Base-by-base conservation (phyloP, 2,329 filamentous ascomycete genomes). In the Nigrospora osmanthi region DNA sequence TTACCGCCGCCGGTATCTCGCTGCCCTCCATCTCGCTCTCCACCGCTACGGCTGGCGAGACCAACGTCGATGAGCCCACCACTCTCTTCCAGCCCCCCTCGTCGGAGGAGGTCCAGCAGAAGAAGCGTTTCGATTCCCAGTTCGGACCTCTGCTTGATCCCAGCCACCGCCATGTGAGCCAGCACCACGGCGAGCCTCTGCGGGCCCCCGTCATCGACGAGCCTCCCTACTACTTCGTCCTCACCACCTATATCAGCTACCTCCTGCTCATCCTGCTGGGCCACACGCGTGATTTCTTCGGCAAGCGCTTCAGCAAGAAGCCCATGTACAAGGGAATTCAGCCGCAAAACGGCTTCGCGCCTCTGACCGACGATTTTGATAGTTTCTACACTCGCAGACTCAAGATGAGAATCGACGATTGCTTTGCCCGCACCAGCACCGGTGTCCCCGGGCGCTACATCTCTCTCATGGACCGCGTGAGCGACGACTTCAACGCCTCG, bases 181-280 rank as follows among this genome's bases (percentile, higher is more conserved):
- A 85, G 65, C 89, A 94, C 63, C 81, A 85, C 49, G 91, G 90
- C 54, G 80, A 82, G 56, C 79, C 84, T 35, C 85, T 97, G 47
- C 81, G 83, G 38, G 80, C 89, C 34, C 90, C 91, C 6, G 73
- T 97, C 48, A 88, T 95, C 62, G 93, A 98, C 60, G 91, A 96
- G 65, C 91, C 93, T 36, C 89, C 91, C 15, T 97, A 96, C 71
- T 97, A 90, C 74, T 96, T 87, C 69, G 81, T 98, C 58, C 78
- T 98, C 55, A 97, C 93, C 33, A 98, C 93, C 58, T 98, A 98
- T 73, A 88, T 98, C 67, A 96, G 89, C 69, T 98, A 98, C 67
- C 78, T 98, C 52, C 83, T 97, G 54, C 79, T 98, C 58, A 97
- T 98, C 62, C 81, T 93, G 53, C 90, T 96, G 52, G 93, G 93